Evolutionary conservation across 331 rosid species (phyloP).

Genomic region (Spiraea crenata): DNA sequence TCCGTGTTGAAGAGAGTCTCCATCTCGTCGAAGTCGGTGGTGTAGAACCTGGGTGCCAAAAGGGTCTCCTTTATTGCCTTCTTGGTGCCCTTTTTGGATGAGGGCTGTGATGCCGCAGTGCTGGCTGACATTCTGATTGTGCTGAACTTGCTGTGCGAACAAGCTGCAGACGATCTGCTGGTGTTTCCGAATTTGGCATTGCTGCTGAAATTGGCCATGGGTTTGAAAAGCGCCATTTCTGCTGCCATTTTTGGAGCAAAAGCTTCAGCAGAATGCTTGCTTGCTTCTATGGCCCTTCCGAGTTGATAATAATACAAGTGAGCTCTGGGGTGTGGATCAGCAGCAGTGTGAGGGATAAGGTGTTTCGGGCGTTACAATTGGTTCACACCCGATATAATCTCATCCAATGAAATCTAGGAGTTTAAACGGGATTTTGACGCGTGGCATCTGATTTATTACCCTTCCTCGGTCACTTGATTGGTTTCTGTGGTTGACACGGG

Average conservation of each 20-base stretch:
- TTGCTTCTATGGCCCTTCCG: background rate
- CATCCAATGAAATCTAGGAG: conserved; percentile 66
- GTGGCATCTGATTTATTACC: conserved; percentile 36
- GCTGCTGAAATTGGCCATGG: conserved; percentile 66
- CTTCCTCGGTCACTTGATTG: conserved; percentile 22
- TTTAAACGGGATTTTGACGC: conserved; percentile 35
- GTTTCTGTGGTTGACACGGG: background rate
- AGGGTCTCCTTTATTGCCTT: conserved; percentile 83
- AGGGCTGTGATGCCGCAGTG: conserved; percentile 10
- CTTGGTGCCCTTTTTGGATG: conserved; percentile 50
- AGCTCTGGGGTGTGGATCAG: background rate
- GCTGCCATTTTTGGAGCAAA: conserved; percentile 52
- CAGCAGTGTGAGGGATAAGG: background rate
- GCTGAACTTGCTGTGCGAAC: conserved; percentile 37
- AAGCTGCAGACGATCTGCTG: conserved; percentile 14
- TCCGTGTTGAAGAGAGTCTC: conserved; percentile 96
- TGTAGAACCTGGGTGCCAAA: conserved; percentile 89
- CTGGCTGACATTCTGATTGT: conserved; percentile 55
- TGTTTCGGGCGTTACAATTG: conserved; percentile 8
- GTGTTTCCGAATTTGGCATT: conserved; percentile 47
- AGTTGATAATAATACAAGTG: background rate
- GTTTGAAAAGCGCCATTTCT: conserved; percentile 84
- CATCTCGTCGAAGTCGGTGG: conserved; percentile 97
- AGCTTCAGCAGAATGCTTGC: background rate
- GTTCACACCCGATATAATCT: conserved; percentile 33